Evolutionary conservation across 306 rosid species (phyloP), one percentile per base, ranked within the genome.

Genomic region (Alnus rubra): DNA sequence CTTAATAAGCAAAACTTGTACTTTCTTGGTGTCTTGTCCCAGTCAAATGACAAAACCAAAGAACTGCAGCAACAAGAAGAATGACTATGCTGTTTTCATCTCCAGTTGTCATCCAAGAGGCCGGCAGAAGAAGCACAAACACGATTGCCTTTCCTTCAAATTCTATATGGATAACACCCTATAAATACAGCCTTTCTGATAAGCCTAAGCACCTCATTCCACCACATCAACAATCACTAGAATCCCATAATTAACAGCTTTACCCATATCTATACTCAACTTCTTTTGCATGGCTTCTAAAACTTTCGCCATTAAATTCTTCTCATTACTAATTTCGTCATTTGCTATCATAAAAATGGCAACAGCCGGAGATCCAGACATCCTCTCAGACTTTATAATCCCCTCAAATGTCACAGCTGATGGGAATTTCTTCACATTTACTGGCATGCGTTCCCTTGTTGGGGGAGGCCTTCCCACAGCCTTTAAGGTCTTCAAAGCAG

Each of bases 371-470:
- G 93, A 91, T 48, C 87, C 93, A 0, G 74, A 89, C 70, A 89
- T 89, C 8, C 83, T 89, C 2, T 19, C 80, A 0, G 90, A 91
- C 55, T 87, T 81, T 78, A 18, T 86, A 50, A 15, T 14, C 28
- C 93, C 85, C 1, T 74, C 60, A 3, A 42, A 52, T 31, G 76
- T 44, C 16, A 42, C 49, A 3, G 33, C 68, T 1, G 81, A 81
- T 10, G 88, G 83, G 0, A 78, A 53, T 69, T 90, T 80, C 81
- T 92, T 92, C 90, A 88, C 91, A 37, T 85, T 45, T 72, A 85
- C 85, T 0, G 88, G 88, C 63, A 9, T 87, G 0, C 85, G 90
- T 0, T 35, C 11, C 15, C 72, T 87, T 4, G 39, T 79, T 0
- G 76, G 16, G 0, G 68, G 12, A 13, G 15, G 4, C 4, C 51